Evolutionary conservation across 495 filamentous ascomycete genomes (phyloP).

Genomic region (Penicillium cataractarum): DNA sequence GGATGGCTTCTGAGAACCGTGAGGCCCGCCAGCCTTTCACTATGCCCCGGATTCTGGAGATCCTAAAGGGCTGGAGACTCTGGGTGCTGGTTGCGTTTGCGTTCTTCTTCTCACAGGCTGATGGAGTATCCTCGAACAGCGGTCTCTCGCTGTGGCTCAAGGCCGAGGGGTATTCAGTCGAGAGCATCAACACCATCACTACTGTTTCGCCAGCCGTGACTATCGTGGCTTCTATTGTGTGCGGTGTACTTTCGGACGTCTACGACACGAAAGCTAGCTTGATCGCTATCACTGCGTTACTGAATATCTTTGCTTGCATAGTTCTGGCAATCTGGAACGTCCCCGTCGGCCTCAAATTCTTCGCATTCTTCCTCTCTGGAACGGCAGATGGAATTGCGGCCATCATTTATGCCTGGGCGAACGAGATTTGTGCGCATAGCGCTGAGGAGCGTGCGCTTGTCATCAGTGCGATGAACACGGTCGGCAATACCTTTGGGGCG

Average conservation of each 20-base stretch:
- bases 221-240: slow-evolving; percentile 44
- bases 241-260: slow-evolving; percentile 49
- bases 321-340: slow-evolving; percentile 54
- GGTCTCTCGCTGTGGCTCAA: slow-evolving; percentile 46
- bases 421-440: slow-evolving; percentile 58
- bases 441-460: slow-evolving; percentile 62
- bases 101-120: slow-evolving; percentile 42
- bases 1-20: slow-evolving; percentile 41
- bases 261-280: slow-evolving; percentile 42
- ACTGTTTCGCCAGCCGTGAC: slow-evolving; percentile 44
- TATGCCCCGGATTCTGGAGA: slow-evolving; percentile 6
- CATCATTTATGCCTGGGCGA: slow-evolving; percentile 48
- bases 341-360: slow-evolving; percentile 49
- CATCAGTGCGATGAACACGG: slow-evolving; percentile 55
- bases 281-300: slow-evolving; percentile 42
- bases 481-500: slow-evolving; percentile 51
- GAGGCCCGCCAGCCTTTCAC: slow-evolving; percentile 32
- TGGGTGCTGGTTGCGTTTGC: slow-evolving; percentile 36
- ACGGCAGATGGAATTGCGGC: slow-evolving; percentile 33
- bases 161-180: slow-evolving; percentile 44
- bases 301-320: slow-evolving; percentile 40
- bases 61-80: slow-evolving; percentile 30
- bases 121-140: slow-evolving; percentile 30
- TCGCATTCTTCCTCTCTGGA: slow-evolving; percentile 45
- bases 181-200: slow-evolving; percentile 45